phyloP scores from a whole-genome alignment of 495 filamentous ascomycete genomes.

The Penicillium chermesinum region DNA sequence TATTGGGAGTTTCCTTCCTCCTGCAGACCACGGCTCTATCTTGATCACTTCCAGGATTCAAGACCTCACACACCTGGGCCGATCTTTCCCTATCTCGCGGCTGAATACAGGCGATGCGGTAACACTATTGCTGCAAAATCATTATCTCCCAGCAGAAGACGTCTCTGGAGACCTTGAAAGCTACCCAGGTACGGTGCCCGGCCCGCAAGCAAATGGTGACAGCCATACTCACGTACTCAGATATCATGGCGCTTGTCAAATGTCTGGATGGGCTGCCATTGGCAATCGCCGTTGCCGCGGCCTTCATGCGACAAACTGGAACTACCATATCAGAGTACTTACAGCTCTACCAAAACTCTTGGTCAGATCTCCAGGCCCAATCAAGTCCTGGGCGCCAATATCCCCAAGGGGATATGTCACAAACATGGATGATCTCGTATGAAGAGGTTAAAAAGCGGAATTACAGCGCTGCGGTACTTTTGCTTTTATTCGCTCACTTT shows the following conservation, averaged over 20 bases:
- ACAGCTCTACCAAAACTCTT: slow-evolving; percentile 34
- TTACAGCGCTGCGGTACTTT: slow-evolving; percentile 26
- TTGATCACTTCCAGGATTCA: slow-evolving; percentile 37
- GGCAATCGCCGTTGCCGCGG: slow-evolving; percentile 38
- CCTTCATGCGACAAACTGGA: slow-evolving; percentile 36
- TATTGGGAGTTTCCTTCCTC: slow-evolving; percentile 28
- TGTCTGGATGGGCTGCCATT: slow-evolving; percentile 39
- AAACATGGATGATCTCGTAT: slow-evolving; percentile 45
- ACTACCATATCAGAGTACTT: slow-evolving; percentile 28
- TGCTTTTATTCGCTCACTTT: slow-evolving; percentile 40
- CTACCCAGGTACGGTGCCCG: slow-evolving; percentile 10
- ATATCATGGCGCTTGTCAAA: slow-evolving; percentile 15
- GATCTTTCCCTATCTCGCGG: slow-evolving; percentile 18
- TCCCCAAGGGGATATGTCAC: slow-evolving; percentile 33
- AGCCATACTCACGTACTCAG: slow-evolving; percentile 18
- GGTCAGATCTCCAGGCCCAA: slow-evolving; percentile 31
- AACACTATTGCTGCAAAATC: slow-evolving; percentile 22
- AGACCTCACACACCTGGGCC: slow-evolving; percentile 23
- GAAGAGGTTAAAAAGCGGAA: slow-evolving; percentile 32
- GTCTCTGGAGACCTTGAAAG: slow-evolving; percentile 1
- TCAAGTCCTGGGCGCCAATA: slow-evolving; percentile 27
- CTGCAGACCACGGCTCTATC: slow-evolving; percentile 36
- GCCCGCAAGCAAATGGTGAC: background rate
- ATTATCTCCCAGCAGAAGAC: background rate
- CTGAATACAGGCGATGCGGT: slow-evolving; percentile 17